Evolutionary conservation across 371 early-diverging fungal species (phyloP).

Genomic region (Dichotomocladium elegans): DNA sequence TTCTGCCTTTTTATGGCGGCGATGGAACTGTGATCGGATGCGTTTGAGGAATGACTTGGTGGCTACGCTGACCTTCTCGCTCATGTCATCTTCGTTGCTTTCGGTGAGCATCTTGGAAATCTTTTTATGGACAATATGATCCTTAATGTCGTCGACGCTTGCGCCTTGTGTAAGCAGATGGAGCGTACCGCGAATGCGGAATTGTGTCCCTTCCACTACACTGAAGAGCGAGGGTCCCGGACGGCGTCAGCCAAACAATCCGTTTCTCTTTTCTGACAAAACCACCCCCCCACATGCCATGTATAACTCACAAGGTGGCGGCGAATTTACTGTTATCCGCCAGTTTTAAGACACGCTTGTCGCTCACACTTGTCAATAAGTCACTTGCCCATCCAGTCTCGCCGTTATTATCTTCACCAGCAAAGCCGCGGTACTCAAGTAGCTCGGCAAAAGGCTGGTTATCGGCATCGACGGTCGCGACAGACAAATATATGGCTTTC

Average conservation of each 20-base stretch:
- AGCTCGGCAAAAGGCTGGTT: constrained; percentile 17
- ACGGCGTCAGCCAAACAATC: neutral
- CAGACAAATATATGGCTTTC: constrained; percentile 8
- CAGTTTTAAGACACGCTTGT: constrained; percentile 35
- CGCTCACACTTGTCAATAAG: constrained; percentile 28
- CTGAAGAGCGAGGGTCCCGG: neutral
- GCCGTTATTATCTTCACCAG: constrained; percentile 36
- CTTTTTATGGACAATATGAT: constrained; percentile 14
- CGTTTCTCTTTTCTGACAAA: neutral
- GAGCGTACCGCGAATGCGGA: constrained; percentile 20
- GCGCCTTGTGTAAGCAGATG: constrained; percentile 9
- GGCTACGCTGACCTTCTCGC: constrained; percentile 10
- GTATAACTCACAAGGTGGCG: constrained; percentile 15
- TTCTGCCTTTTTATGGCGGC: neutral
- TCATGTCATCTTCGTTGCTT: constrained; percentile 1
- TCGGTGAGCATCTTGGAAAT: neutral
- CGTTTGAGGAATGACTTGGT: constrained; percentile 15
- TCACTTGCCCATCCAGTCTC: constrained; percentile 39
- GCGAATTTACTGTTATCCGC: constrained; percentile 26
- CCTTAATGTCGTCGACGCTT: neutral
- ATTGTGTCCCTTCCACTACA: constrained; percentile 19
- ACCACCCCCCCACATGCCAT: neutral
- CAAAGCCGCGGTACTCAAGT: constrained; percentile 30
- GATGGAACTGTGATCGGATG: constrained; percentile 11
- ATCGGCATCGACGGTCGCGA: constrained; percentile 14